These are phyloP conservation scores for Chlorella sp. DNA, from an alignment of 139 green algal species.

Conservation along the genomic window DNA sequence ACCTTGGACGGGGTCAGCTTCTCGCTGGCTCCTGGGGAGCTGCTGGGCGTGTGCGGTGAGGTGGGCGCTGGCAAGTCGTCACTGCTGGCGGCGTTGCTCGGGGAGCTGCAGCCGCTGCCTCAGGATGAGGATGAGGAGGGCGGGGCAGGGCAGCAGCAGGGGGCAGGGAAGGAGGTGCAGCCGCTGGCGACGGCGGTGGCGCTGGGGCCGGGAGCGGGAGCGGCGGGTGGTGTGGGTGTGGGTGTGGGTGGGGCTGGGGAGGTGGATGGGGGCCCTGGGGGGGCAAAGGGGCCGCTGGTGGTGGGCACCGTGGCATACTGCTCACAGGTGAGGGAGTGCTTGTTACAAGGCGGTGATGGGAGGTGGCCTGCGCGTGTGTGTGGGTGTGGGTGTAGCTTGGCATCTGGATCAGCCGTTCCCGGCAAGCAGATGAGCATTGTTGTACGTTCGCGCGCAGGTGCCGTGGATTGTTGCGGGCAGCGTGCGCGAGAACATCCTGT, in stretches of 20 bases:
- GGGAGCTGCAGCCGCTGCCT: conserved; percentile 48
- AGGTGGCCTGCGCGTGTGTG: not conserved
- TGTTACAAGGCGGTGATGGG: not conserved
- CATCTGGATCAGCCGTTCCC: not conserved
- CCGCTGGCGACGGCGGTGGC: not conserved
- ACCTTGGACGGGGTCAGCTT: not conserved
- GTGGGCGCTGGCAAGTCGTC: conserved; percentile 50
- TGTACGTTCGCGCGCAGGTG: conserved; percentile 31
- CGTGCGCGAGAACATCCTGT: conserved; percentile 74
- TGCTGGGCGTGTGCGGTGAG: conserved; percentile 7
- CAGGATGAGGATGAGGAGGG: conserved; percentile 38
- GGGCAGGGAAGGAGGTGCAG: not conserved
- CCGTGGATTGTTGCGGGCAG: conserved; percentile 73
- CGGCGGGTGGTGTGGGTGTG: not conserved
- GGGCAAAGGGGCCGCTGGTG: not conserved
- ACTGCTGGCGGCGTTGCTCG: conserved; percentile 59
- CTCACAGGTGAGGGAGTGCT: conserved; percentile 35
- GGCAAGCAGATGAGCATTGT: not conserved
- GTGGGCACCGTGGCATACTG: conserved; percentile 56
- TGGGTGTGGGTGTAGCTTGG: not conserved
- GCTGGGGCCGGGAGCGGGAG: not conserved
- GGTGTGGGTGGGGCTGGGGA: not conserved
- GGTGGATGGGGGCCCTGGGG: too few species aligned
- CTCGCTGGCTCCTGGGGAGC: not conserved
- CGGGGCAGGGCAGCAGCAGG: conserved; percentile 3